Evolutionary conservation across 768 basidiomycete genomes (phyloP).

Genomic region (Dentipellis fragilis): DNA sequence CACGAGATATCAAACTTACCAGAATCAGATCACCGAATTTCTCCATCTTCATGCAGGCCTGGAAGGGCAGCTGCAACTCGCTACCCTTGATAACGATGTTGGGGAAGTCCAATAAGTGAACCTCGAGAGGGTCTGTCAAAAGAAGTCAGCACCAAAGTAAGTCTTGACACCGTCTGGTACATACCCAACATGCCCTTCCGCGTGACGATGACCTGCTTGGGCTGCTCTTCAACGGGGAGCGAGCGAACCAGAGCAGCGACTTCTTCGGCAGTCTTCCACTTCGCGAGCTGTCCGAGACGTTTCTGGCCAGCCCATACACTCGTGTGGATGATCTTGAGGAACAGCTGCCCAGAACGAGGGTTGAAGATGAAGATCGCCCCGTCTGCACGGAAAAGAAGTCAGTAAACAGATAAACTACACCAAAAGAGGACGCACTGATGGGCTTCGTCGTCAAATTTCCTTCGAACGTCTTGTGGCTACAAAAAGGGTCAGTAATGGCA

Average conservation of each 20-base stretch:
- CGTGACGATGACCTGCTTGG: constrained; percentile 99
- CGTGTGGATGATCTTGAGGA: constrained; percentile 98
- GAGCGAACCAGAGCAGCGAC: constrained; percentile 96
- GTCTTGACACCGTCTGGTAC: constrained; percentile 14
- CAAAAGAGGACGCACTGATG: constrained; percentile 54
- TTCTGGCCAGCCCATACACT: constrained; percentile 99
- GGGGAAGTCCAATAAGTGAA: constrained; percentile 98
- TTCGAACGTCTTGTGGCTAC: constrained; percentile 96
- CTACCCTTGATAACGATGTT: constrained; percentile 99
- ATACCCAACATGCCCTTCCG: constrained; percentile 98
- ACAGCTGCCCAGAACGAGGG: constrained; percentile 94
- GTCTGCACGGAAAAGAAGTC: constrained; percentile 32
- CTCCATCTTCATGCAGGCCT: constrained; percentile 99
- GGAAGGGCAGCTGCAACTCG: constrained; percentile 97
- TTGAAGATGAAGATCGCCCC: constrained; percentile 99
- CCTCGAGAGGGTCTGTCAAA: constrained; percentile 77
- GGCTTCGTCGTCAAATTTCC: constrained; percentile 99
- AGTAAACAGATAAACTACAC: background rate
- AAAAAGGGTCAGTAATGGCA: background rate
- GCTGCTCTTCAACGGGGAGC: constrained; percentile 98
- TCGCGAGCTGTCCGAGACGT: constrained; percentile 97
- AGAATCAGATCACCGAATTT: constrained; percentile 98
- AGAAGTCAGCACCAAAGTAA: constrained; percentile 2
- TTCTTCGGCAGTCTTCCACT: constrained; percentile 99
- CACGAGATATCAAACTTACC: constrained; percentile 27